Conservation (phyloP, 441 rosid genomes). For the Gossypium schwendimanii region DNA sequence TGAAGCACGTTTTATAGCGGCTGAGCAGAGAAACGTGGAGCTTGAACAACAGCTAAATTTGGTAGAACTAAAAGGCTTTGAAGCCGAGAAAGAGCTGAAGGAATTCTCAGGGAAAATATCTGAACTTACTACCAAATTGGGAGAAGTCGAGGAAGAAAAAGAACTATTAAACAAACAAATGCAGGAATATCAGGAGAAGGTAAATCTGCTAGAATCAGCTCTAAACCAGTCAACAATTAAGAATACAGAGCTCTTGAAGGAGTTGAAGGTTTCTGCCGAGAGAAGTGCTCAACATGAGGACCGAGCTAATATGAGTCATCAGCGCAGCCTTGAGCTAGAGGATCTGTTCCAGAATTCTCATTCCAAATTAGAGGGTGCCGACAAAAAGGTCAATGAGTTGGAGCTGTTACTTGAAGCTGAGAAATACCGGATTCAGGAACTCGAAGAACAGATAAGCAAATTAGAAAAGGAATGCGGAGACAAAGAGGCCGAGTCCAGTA, state of each 20-base stretch:
- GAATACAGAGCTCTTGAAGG: conserved; percentile 52
- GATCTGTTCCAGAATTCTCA: conserved; percentile 67
- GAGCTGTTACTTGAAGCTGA: conserved; percentile 87
- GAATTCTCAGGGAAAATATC: conserved; percentile 54
- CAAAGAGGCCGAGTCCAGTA: conserved; percentile 56
- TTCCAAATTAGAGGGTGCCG: conserved; percentile 70
- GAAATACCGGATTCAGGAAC: conserved; percentile 82
- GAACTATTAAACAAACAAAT: conserved; percentile 34
- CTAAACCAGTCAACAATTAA: conserved; percentile 37
- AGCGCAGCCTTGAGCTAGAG: conserved; percentile 83
- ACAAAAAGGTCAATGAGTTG: conserved; percentile 64
- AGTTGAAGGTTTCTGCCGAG: conserved; percentile 42
- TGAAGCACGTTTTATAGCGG: conserved; percentile 47
- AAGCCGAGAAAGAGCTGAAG: conserved; percentile 55
- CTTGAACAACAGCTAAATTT: conserved; percentile 66
- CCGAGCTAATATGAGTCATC: conserved; percentile 62
- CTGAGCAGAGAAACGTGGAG: conserved; percentile 67
- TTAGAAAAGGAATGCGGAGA: conserved; percentile 61
- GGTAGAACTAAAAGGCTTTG: conserved; percentile 44
- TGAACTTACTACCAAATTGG: conserved; percentile 45
- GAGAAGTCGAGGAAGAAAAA: conserved; percentile 59
- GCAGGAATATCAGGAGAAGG: conserved; percentile 50
- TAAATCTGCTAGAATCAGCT: conserved; percentile 48
- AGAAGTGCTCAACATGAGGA: conserved; percentile 72
- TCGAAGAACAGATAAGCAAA: conserved; percentile 65